These are phyloP conservation scores for Dionaea muscipula DNA, from an alignment of 179 eudicot species.

Conservation along the genomic window DNA sequence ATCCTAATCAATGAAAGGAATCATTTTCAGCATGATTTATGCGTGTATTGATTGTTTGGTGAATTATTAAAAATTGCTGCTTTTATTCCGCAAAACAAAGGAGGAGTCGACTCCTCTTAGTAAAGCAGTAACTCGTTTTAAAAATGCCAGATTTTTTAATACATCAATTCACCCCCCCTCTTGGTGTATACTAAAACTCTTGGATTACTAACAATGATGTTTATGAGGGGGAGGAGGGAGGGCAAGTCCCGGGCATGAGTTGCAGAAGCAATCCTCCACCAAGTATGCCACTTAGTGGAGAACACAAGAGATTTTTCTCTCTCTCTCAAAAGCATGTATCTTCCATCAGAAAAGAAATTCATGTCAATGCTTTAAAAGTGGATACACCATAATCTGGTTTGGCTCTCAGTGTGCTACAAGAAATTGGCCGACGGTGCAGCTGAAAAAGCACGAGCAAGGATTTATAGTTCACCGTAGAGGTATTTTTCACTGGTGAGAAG, in stretches of 20 bases:
- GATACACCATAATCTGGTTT: constrained; percentile 41
- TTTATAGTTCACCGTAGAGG: constrained; percentile 85
- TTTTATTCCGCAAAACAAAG: too few relatives aligned
- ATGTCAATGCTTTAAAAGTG: constrained; percentile 37
- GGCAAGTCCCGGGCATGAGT: constrained; percentile 33
- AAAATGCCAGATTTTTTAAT: too few relatives aligned
- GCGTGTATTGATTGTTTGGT: too few relatives aligned
- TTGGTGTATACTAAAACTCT: too few relatives aligned
- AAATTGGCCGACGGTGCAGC: constrained; percentile 82
- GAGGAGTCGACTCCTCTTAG: too few relatives aligned
- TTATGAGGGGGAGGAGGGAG: too few relatives aligned
- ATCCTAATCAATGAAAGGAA: too few relatives aligned
- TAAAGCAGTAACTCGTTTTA: too few relatives aligned
- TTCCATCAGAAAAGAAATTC: constrained; percentile 31
- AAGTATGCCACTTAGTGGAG: constrained; percentile 18
- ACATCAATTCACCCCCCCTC: too few relatives aligned
- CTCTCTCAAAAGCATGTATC: constrained; percentile 22
- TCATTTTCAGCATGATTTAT: too few relatives aligned
- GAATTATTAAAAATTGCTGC: too few relatives aligned
- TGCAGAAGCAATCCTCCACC: constrained; percentile 28
- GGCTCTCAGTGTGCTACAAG: constrained; percentile 75
- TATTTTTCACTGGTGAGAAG: constrained; percentile 82
- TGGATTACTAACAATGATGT: too few relatives aligned
- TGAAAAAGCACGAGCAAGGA: constrained; percentile 75
- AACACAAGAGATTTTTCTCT: constrained; percentile 23